Base-by-base conservation (phyloP, 164 flowering plant species). In the Piper longum region DNA sequence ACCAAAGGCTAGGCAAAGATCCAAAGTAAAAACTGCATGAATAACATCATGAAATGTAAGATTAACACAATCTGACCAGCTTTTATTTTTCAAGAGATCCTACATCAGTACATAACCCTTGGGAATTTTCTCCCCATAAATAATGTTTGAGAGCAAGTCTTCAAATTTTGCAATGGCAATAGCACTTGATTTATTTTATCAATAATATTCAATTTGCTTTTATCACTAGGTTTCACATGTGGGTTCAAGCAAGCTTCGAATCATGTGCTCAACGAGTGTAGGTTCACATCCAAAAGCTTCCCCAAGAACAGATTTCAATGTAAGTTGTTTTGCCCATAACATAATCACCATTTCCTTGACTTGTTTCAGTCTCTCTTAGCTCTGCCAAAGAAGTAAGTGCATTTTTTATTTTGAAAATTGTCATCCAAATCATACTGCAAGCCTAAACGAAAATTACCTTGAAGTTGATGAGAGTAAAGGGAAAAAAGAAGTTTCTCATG, bases 281-380 rank as follows among this genome's bases (percentile, higher is more conserved):
- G 98, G 96, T 41, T 96, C 98, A 80, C 88, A 93, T 66, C 97
- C 98, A 65, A 93, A 76, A 48, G 74, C 87, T 70, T 90, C 96
- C 59, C 98, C 98, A 75, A 93, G 95, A 68, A 87, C 75, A 42
- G 62, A 56, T 75, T 93, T 90, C 80, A 93, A 67, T 17, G 91
- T 82, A 54, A 76, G 64, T 69, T 86, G n/a, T 92, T 69, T 87
- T 89, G 59, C 78, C 64, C 63, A 75, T 86, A 56, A 74, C 61
- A 60, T 76, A 76, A 54, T 78, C 82, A 67, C 62, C 66, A 42
- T 69, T 48, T 64, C 48, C 75, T 70, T 82, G 84, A 61, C 58
- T 74, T 16, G 76, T 55, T 39, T 74, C 82, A 13, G 74, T 64
- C 55, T 70, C 75, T 42, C n/a, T n/a, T n/a, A 76, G 61, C 43